These are phyloP conservation scores for Debaryomyces singareniensis DNA, from an alignment of 1,139 yeast genomes.

Conservation along the genomic window DNA sequence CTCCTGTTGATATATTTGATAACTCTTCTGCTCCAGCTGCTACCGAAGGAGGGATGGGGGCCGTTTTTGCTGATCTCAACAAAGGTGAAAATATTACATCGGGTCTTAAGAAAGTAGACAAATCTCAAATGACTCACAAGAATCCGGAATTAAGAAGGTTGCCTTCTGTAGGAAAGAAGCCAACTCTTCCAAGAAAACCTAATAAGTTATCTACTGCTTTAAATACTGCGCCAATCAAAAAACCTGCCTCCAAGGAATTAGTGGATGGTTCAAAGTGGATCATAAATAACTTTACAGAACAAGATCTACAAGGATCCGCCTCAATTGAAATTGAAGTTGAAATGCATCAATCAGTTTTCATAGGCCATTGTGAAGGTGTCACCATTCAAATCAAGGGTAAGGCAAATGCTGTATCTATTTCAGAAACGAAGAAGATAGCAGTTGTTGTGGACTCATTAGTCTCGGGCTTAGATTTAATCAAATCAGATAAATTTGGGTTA, in stretches of 20 bases:
- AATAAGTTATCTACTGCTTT: conserved; percentile 41
- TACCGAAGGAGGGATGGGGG: conserved; percentile 50
- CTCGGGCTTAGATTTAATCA: conserved; percentile 84
- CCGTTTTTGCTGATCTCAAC: conserved; percentile 88
- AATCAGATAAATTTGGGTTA: conserved; percentile 72
- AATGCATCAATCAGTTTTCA: conserved; percentile 82
- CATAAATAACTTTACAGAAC: conserved; percentile 67
- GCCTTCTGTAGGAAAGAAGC: conserved; percentile 32
- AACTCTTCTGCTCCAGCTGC: conserved; percentile 12
- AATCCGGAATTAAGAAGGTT: conserved; percentile 72
- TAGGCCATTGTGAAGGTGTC: conserved; percentile 69
- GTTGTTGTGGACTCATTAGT: conserved; percentile 79
- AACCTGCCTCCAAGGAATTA: conserved; percentile 71
- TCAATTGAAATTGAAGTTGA: conserved; percentile 68
- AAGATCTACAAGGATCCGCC: conserved; percentile 29
- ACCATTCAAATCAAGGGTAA: conserved; percentile 86
- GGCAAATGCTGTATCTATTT: conserved; percentile 79
- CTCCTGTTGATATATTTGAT: conserved; percentile 50
- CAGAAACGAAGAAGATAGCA: conserved; percentile 66
- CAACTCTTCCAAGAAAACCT: conserved; percentile 73
- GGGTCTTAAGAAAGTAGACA: conserved; percentile 85
- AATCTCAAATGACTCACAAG: conserved; percentile 91
- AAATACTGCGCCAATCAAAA: conserved; percentile 20
- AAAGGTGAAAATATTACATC: conserved; percentile 81
- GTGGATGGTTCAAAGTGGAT: conserved; percentile 83